Conservation (phyloP, 305 asterid genomes). For the Solanum hybrid region DNA sequence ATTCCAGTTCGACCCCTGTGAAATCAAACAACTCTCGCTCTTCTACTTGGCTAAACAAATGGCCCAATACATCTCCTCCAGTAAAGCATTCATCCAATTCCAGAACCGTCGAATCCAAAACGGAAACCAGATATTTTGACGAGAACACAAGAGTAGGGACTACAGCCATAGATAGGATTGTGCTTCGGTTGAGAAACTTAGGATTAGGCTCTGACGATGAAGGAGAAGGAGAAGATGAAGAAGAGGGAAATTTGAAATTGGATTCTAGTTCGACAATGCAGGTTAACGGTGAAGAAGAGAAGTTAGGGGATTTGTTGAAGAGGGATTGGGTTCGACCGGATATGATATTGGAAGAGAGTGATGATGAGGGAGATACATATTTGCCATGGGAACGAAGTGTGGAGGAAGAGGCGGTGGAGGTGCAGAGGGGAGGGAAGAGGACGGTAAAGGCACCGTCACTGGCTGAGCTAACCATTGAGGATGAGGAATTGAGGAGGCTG, state of each 20-base stretch:
- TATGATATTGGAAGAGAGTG: slow-evolving; percentile 41
- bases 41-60: slow-evolving; percentile 61
- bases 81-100: slow-evolving; percentile 13
- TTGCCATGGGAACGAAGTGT: slow-evolving; percentile 86
- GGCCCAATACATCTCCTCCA: slow-evolving; percentile 45
- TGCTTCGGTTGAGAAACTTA: slow-evolving; percentile 76
- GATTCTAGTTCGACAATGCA: neutral
- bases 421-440: slow-evolving; percentile 32
- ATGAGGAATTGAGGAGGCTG: slow-evolving; percentile 85
- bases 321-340: slow-evolving; percentile 98
- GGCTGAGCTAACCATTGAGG: slow-evolving; percentile 88
- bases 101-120: slow-evolving; percentile 33
- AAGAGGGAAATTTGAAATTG: slow-evolving; percentile 5
- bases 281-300: slow-evolving; percentile 35
- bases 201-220: slow-evolving; percentile 58
- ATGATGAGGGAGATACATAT: slow-evolving; percentile 34
- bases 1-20: neutral
- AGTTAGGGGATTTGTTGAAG: slow-evolving; percentile 83
- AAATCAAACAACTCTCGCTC: slow-evolving; percentile 14
- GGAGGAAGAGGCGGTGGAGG: slow-evolving; percentile 27
- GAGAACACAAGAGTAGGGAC: slow-evolving; percentile 30
- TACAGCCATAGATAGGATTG: slow-evolving; percentile 84
- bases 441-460: slow-evolving; percentile 62
- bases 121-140: neutral
- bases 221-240: slow-evolving; percentile 8